Conservation (phyloP, 805 yeast species). For the Schizosaccharomyces japonicus region DNA sequence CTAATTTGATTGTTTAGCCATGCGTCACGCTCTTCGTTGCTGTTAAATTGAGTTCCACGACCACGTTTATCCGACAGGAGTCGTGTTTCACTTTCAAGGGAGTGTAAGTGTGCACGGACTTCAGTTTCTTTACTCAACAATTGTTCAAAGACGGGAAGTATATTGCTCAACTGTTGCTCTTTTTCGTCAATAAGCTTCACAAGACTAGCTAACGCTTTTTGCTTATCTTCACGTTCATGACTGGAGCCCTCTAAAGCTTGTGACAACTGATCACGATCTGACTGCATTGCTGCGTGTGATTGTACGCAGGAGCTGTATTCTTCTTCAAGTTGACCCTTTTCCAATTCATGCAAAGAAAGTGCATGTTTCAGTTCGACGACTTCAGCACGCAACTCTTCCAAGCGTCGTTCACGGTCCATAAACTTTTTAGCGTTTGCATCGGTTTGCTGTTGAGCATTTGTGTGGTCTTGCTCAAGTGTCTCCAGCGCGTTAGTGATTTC, state of each 20-base stretch:
- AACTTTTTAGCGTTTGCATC: constrained; percentile 30
- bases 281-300: constrained; percentile 16
- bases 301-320: constrained; percentile 25
- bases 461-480: constrained; percentile 33
- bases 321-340: constrained; percentile 28
- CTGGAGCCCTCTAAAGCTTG: constrained; percentile 10
- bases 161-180: constrained; percentile 6
- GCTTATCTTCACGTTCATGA: constrained; percentile 8
- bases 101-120: constrained; percentile 7
- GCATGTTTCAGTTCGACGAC: constrained; percentile 26
- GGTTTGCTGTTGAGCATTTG: constrained; percentile 27
- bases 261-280: constrained; percentile 16
- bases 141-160: constrained; percentile 8
- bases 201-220: constrained; percentile 6
- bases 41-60: constrained; percentile 33
- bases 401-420: constrained; percentile 30
- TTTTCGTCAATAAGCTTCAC: constrained; percentile 5
- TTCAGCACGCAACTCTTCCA: constrained; percentile 13
- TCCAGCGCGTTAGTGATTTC: constrained; percentile 39
- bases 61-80: constrained; percentile 47
- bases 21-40: constrained; percentile 33
- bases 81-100: constrained; percentile 12
- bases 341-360: constrained; percentile 30
- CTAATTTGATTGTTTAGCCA: constrained; percentile 39
- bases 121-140: constrained; percentile 8